Conservation (phyloP, 2,329 filamentous ascomycete species). For the Diaporthe sp. region DNA sequence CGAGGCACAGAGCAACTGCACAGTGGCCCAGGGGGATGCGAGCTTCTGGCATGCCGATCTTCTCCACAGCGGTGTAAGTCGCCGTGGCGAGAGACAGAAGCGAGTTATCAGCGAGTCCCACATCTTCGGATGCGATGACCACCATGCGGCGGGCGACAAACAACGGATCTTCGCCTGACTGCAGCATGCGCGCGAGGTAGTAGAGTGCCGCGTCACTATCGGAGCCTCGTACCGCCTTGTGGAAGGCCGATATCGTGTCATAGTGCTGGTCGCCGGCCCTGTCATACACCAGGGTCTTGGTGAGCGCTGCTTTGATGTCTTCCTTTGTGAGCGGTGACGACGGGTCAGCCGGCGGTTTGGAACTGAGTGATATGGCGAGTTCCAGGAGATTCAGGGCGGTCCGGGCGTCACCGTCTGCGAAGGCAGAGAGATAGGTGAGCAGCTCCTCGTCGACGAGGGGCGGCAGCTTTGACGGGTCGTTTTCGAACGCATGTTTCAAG, state of each 20-base stretch:
- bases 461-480: constrained; percentile 50
- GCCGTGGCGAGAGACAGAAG: constrained; percentile 88
- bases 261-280: constrained; percentile 97
- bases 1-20: constrained; percentile 82
- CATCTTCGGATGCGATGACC: constrained; percentile 94
- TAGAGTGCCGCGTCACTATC: constrained; percentile 92
- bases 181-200: constrained; percentile 95
- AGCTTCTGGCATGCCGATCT: constrained; percentile 95
- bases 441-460: constrained; percentile 82
- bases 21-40: constrained; percentile 92
- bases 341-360: constrained; percentile 43
- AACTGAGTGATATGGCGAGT: constrained; percentile 83
- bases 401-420: constrained; percentile 92
- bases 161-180: constrained; percentile 92
- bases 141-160: constrained; percentile 95
- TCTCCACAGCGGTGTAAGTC: constrained; percentile 88
- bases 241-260: constrained; percentile 96
- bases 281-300: constrained; percentile 95
- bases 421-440: constrained; percentile 84
- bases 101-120: constrained; percentile 89
- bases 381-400: constrained; percentile 95
- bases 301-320: constrained; percentile 85
- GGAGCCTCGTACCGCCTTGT: constrained; percentile 92
- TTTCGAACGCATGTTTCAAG: constrained; percentile 70
- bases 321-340: constrained; percentile 75